Base-by-base conservation (phyloP, 2,329 filamentous ascomycete species). In the Arthrinium phaeospermum region DNA sequence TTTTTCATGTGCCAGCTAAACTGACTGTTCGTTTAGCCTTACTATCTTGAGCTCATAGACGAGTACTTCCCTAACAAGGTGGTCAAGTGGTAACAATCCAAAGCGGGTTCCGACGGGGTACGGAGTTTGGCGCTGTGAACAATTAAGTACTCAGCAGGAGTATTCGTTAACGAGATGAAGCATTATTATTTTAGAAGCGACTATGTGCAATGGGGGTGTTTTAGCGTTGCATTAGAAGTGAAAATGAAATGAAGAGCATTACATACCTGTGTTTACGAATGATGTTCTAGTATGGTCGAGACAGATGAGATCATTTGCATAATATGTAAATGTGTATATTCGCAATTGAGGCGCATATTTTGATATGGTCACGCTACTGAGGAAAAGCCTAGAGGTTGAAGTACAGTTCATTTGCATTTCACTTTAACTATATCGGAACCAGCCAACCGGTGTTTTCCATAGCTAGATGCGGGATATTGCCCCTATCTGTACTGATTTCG, bases 31-130 rank as follows among this genome's bases (percentile, higher is more conserved):
- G 12, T 0, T 8, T 0, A 90, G 89, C 90, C 90, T 7, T 94
- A 94, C 82, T 94, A 94, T 80, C 79, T 92, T 75, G 91, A 91
- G 73, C 86, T 94, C 70, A 94, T 95, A 75, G 88, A 94, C 75
- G 92, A 94, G 82, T 94, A 89, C 83, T 93, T 93, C 80, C 91
- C 91, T 45, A 86, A 89, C 72, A 90, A 88, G 85, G 86, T 92
- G 70, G 85, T 95, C 77, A 88, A 86, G 83, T 94, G 93, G 93
- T 94, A 85, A 72, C 22, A 85, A 72, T 2, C 37, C 37, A 10
- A 41, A 41, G 37, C 5, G 37, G 37, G 6, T 41, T 41, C 14
- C 37, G 34, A n/a, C 5, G 8, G 10, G 1, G 22, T 4, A 64
- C 34, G 34, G 57, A 64, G 53, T 57, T 41, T 41, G 57, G 22